Evolutionary conservation across 768 basidiomycete species (phyloP).

Genomic region (Russula vinacea): DNA sequence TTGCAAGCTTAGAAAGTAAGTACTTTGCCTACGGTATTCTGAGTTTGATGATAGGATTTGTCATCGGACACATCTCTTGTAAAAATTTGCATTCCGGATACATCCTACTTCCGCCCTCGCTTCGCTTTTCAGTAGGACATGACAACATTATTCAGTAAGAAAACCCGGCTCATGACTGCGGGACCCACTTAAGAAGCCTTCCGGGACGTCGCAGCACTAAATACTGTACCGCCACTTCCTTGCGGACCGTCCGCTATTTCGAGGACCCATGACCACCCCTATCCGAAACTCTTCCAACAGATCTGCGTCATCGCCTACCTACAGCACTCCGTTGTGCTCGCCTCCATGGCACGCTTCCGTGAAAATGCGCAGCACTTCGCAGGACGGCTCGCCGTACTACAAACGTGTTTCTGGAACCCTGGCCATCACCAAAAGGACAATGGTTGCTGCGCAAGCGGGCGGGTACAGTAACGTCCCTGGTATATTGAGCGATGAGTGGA

Average conservation of each 20-base stretch:
- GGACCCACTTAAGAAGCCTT: neutral
- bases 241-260: neutral
- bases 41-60: no score
- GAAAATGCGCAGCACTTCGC: constrained; percentile 40
- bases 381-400: constrained; percentile 42
- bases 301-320: constrained; percentile 45
- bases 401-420: constrained; percentile 48
- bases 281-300: constrained; percentile 44
- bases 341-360: constrained; percentile 50
- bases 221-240: neutral
- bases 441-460: constrained; percentile 50
- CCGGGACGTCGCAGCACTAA: no score
- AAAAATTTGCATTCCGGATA: no score
- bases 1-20: no score
- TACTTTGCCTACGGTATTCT: no score
- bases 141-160: neutral
- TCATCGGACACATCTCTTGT: no score
- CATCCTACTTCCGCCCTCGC: no score
- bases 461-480: no score
- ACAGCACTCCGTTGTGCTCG: constrained; percentile 51
- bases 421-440: constrained; percentile 55
- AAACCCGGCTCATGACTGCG: neutral
- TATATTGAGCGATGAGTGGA: constrained; percentile 61
- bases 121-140: no score
- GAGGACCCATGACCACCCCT: neutral